These are phyloP conservation scores for Corrigiola litoralis DNA, from an alignment of 179 eudicot species.

Conservation along the genomic window DNA sequence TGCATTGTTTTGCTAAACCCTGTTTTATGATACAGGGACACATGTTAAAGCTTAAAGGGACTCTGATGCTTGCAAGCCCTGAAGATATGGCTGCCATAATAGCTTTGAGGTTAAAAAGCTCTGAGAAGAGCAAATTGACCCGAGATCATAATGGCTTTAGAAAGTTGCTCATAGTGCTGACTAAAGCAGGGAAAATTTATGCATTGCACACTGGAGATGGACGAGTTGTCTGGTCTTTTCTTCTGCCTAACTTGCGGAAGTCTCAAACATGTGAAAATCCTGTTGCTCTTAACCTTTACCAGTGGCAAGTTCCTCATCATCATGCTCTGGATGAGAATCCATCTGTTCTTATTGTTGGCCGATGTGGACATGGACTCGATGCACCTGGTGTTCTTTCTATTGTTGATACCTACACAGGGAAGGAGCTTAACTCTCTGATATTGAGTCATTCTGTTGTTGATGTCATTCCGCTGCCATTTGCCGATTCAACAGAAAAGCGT, in stretches of 20 bases:
- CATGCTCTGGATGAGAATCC: constrained; percentile 96
- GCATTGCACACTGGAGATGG: constrained; percentile 99
- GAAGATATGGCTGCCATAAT: constrained; percentile 89
- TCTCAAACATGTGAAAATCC: constrained; percentile 70
- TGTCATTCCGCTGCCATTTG: constrained; percentile 78
- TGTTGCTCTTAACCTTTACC: constrained; percentile 59
- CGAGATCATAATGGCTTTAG: constrained; percentile 98
- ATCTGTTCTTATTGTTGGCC: constrained; percentile 83
- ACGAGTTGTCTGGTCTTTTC: constrained; percentile 80
- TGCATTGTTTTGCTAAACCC: constrained; percentile 14
- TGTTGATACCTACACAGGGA: constrained; percentile 79
- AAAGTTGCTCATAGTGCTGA: constrained; percentile 80
- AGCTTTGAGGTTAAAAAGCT: constrained; percentile 73
- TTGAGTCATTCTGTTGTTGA: constrained; percentile 62
- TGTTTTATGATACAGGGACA: constrained; percentile 60
- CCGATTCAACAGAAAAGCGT: constrained; percentile 85
- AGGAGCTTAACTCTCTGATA: constrained; percentile 47
- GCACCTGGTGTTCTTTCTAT: constrained; percentile 73
- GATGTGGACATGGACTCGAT: constrained; percentile 55
- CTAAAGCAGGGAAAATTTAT: constrained; percentile 78
- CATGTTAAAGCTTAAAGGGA: constrained; percentile 92
- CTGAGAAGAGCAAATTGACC: constrained; percentile 90
- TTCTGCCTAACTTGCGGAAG: constrained; percentile 59
- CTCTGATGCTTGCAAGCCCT: constrained; percentile 90
- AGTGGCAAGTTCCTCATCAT: constrained; percentile 99